Evolutionary conservation across 2,329 filamentous ascomycete genomes (phyloP), one percentile per base, ranked within the genome.

Genomic region (Nothophaeocryptopus gaeumannii): DNA sequence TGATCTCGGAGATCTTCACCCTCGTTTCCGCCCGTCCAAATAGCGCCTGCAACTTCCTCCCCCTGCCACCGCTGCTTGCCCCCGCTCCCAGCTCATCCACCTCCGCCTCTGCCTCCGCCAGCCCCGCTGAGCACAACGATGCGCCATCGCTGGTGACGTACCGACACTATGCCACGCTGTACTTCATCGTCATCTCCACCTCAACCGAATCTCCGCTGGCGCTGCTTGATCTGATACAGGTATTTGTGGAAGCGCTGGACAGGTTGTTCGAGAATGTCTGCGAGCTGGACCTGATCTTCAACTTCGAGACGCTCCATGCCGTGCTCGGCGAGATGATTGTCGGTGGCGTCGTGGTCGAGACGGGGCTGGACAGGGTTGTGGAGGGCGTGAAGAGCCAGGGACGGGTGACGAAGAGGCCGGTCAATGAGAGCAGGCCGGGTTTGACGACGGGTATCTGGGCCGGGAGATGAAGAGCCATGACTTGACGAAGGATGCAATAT

Each of bases 211-310:
- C 89, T 1, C 93, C 93, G 0, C 85, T 99, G 2, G 93, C 93
- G 1, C 80, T 99, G 16, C 90, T 99, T 55, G 93, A 99, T 70
- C 76, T 99, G 47, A 97, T 99, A 58, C 93, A 99, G 72, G 93
- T 99, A 53, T 99, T 96, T 64, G 93, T 99, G 56, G 93, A 99
- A 72, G 85, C 92, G 1, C 80, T 99, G 32, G 93, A 99, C 70
- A 84, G 89, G 58, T 78, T 99, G 35, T 99, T 99, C 67, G 93
- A 97, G 74, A 96, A 99, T 68, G 93, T 99, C 8, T 99, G 93
- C 78, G 93, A 99, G 75, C 78, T 99, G 48, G 91, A 99, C 70
- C 79, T 99, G 61, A 99, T 99, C 70, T 99, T 99, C 76, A 97
- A 97, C 69, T 99, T 96, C 63, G 93, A 99, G 78, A 95, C 90